Evolutionary conservation across 768 basidiomycete species (phyloP).

Genomic region (Lentinula sp.): DNA sequence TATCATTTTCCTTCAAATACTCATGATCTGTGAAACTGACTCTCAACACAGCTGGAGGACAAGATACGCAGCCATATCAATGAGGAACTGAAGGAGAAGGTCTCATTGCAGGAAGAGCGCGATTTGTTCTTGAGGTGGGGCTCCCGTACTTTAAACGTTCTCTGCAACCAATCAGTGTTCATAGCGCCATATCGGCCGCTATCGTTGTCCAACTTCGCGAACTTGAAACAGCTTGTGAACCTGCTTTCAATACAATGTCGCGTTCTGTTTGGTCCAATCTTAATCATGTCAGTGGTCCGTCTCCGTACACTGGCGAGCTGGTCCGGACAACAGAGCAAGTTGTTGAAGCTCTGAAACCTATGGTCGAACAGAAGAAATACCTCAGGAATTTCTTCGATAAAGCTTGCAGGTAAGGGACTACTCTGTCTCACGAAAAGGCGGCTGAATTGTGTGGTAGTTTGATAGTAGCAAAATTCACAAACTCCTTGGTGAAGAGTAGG

Average conservation of each 20-base stretch:
- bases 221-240: constrained; percentile 79
- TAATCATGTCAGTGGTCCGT: constrained; percentile 84
- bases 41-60: constrained; percentile 70
- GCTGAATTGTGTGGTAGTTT: constrained; percentile 41
- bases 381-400: constrained; percentile 91
- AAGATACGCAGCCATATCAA: constrained; percentile 81
- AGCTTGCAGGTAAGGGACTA: constrained; percentile 66
- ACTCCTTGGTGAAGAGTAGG: constrained; percentile 81
- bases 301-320: constrained; percentile 74
- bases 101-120: constrained; percentile 79
- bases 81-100: constrained; percentile 67
- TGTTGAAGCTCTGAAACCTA: constrained; percentile 67
- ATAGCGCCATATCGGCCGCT: constrained; percentile 77
- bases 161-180: neutral
- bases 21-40: neutral
- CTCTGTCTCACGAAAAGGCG: neutral
- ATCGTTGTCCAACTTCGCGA: constrained; percentile 79
- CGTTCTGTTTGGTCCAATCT: constrained; percentile 73
- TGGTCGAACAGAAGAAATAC: constrained; percentile 94
- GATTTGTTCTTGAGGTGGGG: constrained; percentile 85
- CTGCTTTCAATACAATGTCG: constrained; percentile 68
- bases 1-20: neutral
- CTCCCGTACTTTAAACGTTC: neutral
- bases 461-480: constrained; percentile 82
- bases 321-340: constrained; percentile 71